These are phyloP conservation scores for Globisporangium emineosum DNA, from an alignment of 352 stramenopile genomes.

Conservation along the genomic window DNA sequence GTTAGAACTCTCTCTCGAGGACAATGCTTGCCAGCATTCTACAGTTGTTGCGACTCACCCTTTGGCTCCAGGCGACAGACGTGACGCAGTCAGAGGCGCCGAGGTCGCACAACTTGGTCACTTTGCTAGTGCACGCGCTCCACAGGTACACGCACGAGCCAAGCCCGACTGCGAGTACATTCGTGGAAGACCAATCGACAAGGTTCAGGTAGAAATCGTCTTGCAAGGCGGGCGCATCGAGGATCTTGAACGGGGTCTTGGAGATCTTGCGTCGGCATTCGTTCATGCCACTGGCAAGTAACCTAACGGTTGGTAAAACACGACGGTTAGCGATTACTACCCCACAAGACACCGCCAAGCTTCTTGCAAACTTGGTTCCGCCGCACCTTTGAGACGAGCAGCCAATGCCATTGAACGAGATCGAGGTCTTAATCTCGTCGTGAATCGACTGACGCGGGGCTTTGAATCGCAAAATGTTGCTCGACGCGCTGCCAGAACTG, in stretches of 20 bases:
- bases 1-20: background rate
- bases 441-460: constrained; percentile 54
- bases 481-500: constrained; percentile 29
- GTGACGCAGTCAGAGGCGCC: constrained; percentile 81
- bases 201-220: constrained; percentile 99
- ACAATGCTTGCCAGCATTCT: background rate
- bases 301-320: background rate
- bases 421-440: constrained; percentile 53
- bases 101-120: constrained; percentile 94
- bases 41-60: constrained; percentile 30
- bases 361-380: background rate
- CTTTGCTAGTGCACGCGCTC: constrained; percentile 90
- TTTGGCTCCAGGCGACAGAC: constrained; percentile 93
- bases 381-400: constrained; percentile 32
- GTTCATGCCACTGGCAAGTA: constrained; percentile 21
- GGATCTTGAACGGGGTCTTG: constrained; percentile 96
- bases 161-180: constrained; percentile 95
- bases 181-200: constrained; percentile 95
- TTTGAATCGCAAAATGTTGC: constrained; percentile 79
- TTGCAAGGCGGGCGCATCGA: constrained; percentile 94
- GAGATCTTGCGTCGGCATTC: constrained; percentile 75
- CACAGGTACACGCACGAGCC: constrained; percentile 94
- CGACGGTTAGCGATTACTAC: background rate
- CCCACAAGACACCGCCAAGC: background rate
- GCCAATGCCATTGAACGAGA: constrained; percentile 44